Evolutionary conservation across 139 green algal species (phyloP).

Genomic region (Zygnema circumcarinatum): DNA sequence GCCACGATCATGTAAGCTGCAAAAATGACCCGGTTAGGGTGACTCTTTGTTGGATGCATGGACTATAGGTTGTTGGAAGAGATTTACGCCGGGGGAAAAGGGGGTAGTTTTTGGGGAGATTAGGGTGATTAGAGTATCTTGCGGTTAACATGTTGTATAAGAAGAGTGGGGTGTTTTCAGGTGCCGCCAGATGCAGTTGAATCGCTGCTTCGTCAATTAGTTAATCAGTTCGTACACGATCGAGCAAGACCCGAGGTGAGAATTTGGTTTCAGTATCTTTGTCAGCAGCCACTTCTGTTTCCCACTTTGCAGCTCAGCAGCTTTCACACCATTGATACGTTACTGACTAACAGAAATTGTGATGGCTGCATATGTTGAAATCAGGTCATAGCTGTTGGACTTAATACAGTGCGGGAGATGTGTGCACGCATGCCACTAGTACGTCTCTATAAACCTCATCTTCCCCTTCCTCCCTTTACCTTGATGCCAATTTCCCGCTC

Average conservation of each 20-base stretch:
- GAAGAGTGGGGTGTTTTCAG: constrained; percentile 30
- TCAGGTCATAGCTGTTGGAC: constrained; percentile 78
- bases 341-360: background rate
- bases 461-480: too few relatives aligned
- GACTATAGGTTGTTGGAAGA: background rate
- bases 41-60: background rate
- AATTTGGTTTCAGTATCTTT: too few relatives aligned
- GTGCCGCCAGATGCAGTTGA: constrained; percentile 90
- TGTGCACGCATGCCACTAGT: constrained; percentile 77
- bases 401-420: constrained; percentile 93
- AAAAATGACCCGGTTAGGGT: background rate
- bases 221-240: constrained; percentile 97
- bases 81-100: background rate
- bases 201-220: constrained; percentile 89
- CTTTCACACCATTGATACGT: background rate
- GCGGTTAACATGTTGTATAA: background rate
- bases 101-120: background rate
- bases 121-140: background rate
- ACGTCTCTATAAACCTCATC: too few relatives aligned
- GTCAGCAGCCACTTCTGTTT: too few relatives aligned
- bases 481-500: too few relatives aligned
- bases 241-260: constrained; percentile 67
- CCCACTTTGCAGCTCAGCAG: constrained; percentile 2
- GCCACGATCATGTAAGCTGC: constrained; percentile 81
- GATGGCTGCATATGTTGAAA: constrained; percentile 1